Evolutionary conservation across 2,329 filamentous ascomycete species (phyloP), one percentile per base, ranked within the genome.

Genomic region (Colletotrichum kahawae): DNA sequence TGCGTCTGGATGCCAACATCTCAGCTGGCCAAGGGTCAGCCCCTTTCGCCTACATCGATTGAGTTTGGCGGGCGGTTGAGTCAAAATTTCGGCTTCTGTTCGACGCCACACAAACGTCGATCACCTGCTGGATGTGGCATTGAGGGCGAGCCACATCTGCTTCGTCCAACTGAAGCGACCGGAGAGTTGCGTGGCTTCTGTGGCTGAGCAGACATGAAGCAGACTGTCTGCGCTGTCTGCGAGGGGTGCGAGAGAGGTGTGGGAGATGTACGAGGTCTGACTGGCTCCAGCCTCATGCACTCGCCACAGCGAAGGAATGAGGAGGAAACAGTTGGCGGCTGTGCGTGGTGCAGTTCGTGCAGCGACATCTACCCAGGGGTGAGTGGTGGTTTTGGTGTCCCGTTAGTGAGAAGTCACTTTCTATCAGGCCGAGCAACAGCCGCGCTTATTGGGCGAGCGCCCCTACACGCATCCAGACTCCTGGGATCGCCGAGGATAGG

Each of bases 321-420:
- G 21, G 27, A 36, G 18, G 16, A 31, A 65, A 70, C 31, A 59
- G 34, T n/a, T 36, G 63, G 51, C 12, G 27, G 51, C 59, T 29
- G 62, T 74, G 68, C n/a, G 69, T 48, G 27, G 43, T 66, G 24
- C 38, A 24, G 62, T 48, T 63, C 38, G 18, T 72, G 62, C 62
- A 71, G 67, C 67, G 24, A 69, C 60, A n/a, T 29, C 60, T 59
- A 36, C 65, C 66, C 27, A 36, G 63, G 62, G 67, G 68, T 69
- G 64, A 48, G 56, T 51, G 38, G 51, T 57, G 67, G 21, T 36
- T 71, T 29, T 65, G 69, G 74, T 36, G 74, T 76, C 65, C 48
- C 62, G 38, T 65, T 74, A 66, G 65, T 54, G 59, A 57, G 60
- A 77, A 71, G 76, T 77, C 76, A 77, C 76, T 76, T 29, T 77